Evolutionary conservation across 2,329 filamentous ascomycete species (phyloP).

Genomic region (Microsporum audouinii): DNA sequence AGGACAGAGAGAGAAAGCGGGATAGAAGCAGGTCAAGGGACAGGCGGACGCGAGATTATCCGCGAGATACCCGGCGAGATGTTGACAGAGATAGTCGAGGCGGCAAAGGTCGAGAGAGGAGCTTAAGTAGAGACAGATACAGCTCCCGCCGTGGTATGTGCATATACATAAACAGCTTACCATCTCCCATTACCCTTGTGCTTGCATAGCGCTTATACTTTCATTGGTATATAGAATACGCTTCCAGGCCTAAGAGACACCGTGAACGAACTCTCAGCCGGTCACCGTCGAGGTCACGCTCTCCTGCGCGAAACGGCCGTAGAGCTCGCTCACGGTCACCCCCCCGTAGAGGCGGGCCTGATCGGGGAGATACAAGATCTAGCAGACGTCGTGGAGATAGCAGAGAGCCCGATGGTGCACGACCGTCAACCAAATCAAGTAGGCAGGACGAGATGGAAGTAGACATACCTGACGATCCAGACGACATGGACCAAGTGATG

Average conservation of each 20-base stretch:
- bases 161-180: background rate
- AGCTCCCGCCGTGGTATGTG: conserved; percentile 31
- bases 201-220: background rate
- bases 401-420: conserved; percentile 19
- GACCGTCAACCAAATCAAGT: conserved; percentile 22
- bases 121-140: conserved; percentile 22
- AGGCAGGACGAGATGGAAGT: conserved; percentile 19
- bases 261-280: conserved; percentile 21
- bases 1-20: conserved; percentile 30
- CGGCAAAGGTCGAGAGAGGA: conserved; percentile 29
- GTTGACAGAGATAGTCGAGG: conserved; percentile 31
- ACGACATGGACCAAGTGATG: conserved; percentile 61
- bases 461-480: conserved; percentile 35
- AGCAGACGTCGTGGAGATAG: conserved; percentile 17
- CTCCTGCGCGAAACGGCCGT: conserved; percentile 27
- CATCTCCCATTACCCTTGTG: background rate
- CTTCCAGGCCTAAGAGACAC: background rate
- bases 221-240: background rate
- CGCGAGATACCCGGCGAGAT: conserved; percentile 25
- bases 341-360: conserved; percentile 24
- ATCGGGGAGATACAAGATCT: conserved; percentile 25
- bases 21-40: conserved; percentile 37
- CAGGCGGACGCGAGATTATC: conserved; percentile 22
- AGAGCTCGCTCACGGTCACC: conserved; percentile 28
- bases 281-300: conserved; percentile 20